Evolutionary conservation across 176 grass and related monocot species (phyloP).

Genomic region (Pontederia paniculata): DNA sequence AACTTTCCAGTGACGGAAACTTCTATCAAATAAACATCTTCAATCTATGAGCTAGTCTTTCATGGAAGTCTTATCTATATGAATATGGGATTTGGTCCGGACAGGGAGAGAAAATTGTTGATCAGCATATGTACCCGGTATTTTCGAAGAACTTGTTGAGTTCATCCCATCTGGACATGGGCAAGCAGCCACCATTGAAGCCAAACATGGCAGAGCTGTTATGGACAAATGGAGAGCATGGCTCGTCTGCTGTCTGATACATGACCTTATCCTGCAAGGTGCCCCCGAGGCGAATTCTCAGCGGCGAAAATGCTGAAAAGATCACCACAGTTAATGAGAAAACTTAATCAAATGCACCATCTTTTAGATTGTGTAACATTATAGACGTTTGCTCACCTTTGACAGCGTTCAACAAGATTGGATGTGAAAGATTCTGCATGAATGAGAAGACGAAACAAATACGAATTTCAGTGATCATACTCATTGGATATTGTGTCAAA

Average conservation of each 20-base stretch:
- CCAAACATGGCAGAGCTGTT: constrained; percentile 66
- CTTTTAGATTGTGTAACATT: background rate
- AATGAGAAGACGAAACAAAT: constrained; percentile 23
- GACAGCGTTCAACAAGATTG: constrained; percentile 62
- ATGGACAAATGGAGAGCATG: constrained; percentile 51
- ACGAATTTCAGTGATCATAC: too few relatives aligned
- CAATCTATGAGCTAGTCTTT: too few relatives aligned
- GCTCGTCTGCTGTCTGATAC: constrained; percentile 35
- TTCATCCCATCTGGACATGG: constrained; percentile 81
- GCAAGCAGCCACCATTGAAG: constrained; percentile 63
- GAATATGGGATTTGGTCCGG: too few relatives aligned
- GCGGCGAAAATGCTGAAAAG: constrained; percentile 68
- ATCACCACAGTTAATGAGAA: background rate
- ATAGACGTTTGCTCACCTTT: constrained; percentile 33
- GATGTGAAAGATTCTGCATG: constrained; percentile 73
- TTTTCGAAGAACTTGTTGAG: constrained; percentile 72
- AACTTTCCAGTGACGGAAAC: background rate
- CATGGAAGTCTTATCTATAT: too few relatives aligned
- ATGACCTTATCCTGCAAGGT: constrained; percentile 72
- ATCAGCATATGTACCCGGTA: too few relatives aligned
- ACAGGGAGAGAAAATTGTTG: too few relatives aligned
- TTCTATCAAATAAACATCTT: background rate
- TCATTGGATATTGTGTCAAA: too few relatives aligned
- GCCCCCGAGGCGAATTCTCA: constrained; percentile 79
- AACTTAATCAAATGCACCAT: background rate